Evolutionary conservation across 129 eudicot species (phyloP).

Genomic region (Glebionis coronaria): DNA sequence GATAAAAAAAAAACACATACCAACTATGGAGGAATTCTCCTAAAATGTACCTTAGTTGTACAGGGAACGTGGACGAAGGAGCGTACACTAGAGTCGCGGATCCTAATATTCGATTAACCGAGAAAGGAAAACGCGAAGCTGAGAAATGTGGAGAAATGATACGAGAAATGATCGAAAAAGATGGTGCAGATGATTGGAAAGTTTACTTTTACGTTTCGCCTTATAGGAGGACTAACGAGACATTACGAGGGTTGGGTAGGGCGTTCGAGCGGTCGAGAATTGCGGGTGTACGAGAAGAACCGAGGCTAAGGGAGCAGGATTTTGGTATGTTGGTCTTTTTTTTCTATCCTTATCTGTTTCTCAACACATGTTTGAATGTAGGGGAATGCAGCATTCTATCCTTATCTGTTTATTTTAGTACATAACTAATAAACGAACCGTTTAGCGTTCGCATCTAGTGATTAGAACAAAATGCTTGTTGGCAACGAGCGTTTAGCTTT

Average conservation of each 20-base stretch:
- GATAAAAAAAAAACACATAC: too few species aligned
- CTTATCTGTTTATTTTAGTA: too few species aligned
- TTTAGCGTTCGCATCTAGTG: too few species aligned
- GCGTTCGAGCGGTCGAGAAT: slow-evolving; percentile 58
- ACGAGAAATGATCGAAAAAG: slow-evolving; percentile 57
- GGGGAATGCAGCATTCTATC: too few species aligned
- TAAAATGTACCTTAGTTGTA: too few species aligned
- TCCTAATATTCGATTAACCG: slow-evolving; percentile 54
- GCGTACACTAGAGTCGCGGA: slow-evolving; percentile 75
- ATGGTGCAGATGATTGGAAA: slow-evolving; percentile 72
- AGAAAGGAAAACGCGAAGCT: slow-evolving; percentile 59
- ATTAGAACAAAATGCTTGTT: too few species aligned
- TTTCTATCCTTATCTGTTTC: background rate
- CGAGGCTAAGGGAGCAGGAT: slow-evolving; percentile 82
- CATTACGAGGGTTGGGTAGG: slow-evolving; percentile 50
- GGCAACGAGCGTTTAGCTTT: too few species aligned
- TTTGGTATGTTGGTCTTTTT: slow-evolving; percentile 43
- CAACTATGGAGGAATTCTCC: too few species aligned
- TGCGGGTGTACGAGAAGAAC: slow-evolving; percentile 83
- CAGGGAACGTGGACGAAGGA: slow-evolving; percentile 55
- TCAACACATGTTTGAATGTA: background rate
- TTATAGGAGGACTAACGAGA: slow-evolving; percentile 51
- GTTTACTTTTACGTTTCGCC: slow-evolving; percentile 82
- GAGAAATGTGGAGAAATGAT: slow-evolving; percentile 58
- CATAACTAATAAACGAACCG: too few species aligned